Evolutionary conservation across 139 green algal genomes (phyloP), one percentile per base, ranked within the genome.

Genomic region (Closterium sp.): DNA sequence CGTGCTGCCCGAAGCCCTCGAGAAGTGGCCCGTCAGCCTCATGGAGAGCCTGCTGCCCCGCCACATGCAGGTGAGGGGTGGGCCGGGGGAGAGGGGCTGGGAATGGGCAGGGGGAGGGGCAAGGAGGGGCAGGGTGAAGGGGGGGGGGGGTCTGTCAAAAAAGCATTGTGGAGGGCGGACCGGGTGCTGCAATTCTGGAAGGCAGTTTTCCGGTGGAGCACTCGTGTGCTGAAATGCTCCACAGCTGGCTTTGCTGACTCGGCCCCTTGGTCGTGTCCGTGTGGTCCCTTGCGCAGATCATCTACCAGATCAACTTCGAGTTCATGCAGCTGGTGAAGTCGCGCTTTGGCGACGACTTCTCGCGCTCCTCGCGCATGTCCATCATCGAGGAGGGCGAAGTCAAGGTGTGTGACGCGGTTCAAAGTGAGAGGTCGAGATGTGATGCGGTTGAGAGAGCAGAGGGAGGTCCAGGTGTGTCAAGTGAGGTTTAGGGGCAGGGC

Each of bases 231-330:
- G 10, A 79, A 9, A 27, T 13, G 17, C 62, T 24, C 17, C 2
- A 2, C 62, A 13, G 17, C 1, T 24, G 19, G 62, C 17, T 79
- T 4, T 79, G 11, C 62, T 79, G 62, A 79, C 62, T 79, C 62
- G 17, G 19, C 62, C 62, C 62, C 7, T 19, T 79, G 13, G 17
- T 27, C 27, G 62, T 79, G 62, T 13, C 38, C 6, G 62, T 79
- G 17, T 79, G 62, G 62, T 24, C 1, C 11, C 1, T 79, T 79
- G 62, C 62, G 62, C 96, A 99, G 96, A 99, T 99, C 95, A 97
- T 99, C 92, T 98, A 99, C 93, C 97, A 99, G 95, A 99, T 99
- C 96, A 99, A 99, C 97, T 99, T 97, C 97, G 96, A 98, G 89
- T 99, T 98, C 95, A 95, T 99, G 95, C 96, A 99, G 34, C 73